Conservation (phyloP, 306 rosid genomes). For the Rosa multiflora region DNA sequence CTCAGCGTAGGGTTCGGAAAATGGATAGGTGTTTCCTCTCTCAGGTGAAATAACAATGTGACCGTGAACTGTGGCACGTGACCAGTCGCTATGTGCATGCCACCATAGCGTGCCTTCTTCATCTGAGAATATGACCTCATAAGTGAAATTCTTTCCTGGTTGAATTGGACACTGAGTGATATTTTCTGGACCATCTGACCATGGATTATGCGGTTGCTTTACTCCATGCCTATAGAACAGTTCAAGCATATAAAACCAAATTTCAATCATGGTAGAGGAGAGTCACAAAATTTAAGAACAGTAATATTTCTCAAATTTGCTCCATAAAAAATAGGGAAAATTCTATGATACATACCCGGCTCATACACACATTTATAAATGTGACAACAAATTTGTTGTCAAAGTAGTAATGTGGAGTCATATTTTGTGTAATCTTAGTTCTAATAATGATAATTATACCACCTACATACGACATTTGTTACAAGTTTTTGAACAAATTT, state of each 20-base stretch:
- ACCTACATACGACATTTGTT: no score
- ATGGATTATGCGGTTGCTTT: slow-evolving; percentile 25
- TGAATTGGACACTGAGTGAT: slow-evolving; percentile 23
- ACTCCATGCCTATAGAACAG: slow-evolving; percentile 24
- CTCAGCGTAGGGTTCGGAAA: slow-evolving; percentile 2
- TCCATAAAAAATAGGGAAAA: no score
- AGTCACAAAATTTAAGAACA: no score
- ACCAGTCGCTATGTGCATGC: slow-evolving; percentile 29
- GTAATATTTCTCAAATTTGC: no score
- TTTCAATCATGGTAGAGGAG: no score
- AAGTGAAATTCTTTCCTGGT: slow-evolving; percentile 14
- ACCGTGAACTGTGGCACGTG: slow-evolving; percentile 25
- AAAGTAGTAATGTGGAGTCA: no score
- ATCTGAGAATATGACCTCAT: slow-evolving; percentile 21
- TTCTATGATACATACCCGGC: no score
- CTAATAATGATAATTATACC: no score
- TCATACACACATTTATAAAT: no score
- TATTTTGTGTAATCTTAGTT: no score
- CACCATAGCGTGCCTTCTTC: background rate
- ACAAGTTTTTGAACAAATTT: no score
- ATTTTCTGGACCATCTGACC: background rate
- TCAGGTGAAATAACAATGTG: slow-evolving; percentile 13
- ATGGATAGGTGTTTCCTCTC: background rate
- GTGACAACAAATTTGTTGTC: no score
- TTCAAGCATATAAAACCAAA: background rate